Evolutionary conservation across 1,139 yeast genomes (phyloP).

Genomic region (Sugiyamaella japonica): DNA sequence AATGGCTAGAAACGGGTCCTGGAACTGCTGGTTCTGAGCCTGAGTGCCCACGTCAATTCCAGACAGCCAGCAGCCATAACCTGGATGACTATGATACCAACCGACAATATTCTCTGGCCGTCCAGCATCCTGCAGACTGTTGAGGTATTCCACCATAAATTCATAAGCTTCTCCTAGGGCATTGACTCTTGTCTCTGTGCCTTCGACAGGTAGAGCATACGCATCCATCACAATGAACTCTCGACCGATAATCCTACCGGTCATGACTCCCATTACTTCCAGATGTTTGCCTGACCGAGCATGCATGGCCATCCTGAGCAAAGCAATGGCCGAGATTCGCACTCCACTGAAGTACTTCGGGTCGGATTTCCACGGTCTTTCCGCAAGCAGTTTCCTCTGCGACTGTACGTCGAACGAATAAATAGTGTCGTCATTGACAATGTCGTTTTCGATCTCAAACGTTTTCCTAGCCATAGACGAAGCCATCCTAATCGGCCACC

Average conservation of each 20-base stretch:
- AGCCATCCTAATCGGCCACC: neutral
- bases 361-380: slow-evolving; percentile 50
- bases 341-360: slow-evolving; percentile 66
- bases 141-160: slow-evolving; percentile 84
- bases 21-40: slow-evolving; percentile 75
- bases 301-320: slow-evolving; percentile 77
- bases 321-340: slow-evolving; percentile 70
- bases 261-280: slow-evolving; percentile 93
- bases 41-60: slow-evolving; percentile 92
- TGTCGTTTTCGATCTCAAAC: slow-evolving; percentile 39
- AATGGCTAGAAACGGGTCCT: slow-evolving; percentile 87
- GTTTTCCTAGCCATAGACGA: slow-evolving; percentile 32
- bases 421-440: slow-evolving; percentile 33
- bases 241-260: slow-evolving; percentile 65
- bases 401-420: slow-evolving; percentile 36
- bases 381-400: slow-evolving; percentile 34
- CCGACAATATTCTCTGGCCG: slow-evolving; percentile 73
- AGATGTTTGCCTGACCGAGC: slow-evolving; percentile 86
- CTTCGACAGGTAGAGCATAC: slow-evolving; percentile 88
- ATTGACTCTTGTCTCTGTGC: slow-evolving; percentile 93
- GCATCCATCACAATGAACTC: slow-evolving; percentile 76
- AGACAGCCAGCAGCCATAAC: slow-evolving; percentile 92
- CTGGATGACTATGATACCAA: slow-evolving; percentile 92
- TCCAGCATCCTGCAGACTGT: slow-evolving; percentile 55
- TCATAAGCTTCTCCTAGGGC: slow-evolving; percentile 94